Conservation (phyloP, 768 basidiomycete species). For the Hypsizygus marmoreus region DNA sequence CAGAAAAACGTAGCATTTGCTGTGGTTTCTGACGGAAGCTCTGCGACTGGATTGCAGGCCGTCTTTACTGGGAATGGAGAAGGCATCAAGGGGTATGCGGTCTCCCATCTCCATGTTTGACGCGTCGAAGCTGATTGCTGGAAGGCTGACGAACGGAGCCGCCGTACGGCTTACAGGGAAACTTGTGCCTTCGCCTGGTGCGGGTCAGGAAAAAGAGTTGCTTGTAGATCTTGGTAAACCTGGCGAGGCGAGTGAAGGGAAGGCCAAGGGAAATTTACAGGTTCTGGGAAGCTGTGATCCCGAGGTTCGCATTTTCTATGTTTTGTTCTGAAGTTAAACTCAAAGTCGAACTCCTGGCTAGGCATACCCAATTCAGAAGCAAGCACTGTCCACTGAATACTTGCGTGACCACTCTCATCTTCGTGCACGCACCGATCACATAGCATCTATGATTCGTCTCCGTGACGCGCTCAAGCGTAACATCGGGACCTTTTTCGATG, state of each 20-base stretch:
- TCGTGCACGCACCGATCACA: conserved; percentile 75
- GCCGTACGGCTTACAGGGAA: conserved; percentile 33
- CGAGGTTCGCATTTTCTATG: conserved; percentile 30
- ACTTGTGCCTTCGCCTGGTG: conserved; percentile 44
- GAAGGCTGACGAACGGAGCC: conserved; percentile 24
- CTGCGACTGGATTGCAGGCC: conserved; percentile 69
- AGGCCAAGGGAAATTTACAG: conserved; percentile 28
- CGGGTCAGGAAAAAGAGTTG: conserved; percentile 51
- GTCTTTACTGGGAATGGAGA: conserved; percentile 55
- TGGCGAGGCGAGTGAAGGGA: not conserved
- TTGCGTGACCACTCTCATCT: conserved; percentile 87
- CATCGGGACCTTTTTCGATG: conserved; percentile 74
- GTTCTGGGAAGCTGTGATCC: conserved; percentile 51
- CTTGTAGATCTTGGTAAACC: conserved; percentile 36
- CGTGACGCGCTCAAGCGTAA: conserved; percentile 58
- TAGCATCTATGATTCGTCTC: conserved; percentile 75
- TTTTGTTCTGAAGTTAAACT: not conserved
- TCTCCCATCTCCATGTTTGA: conserved; percentile 4
- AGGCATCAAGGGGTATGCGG: conserved; percentile 25
- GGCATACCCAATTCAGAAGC: conserved; percentile 93
- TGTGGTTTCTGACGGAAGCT: conserved; percentile 81
- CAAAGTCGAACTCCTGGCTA: conserved; percentile 26
- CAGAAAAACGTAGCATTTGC: conserved; percentile 91
- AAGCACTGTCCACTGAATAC: conserved; percentile 75
- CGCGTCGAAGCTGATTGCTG: not conserved